Conservation (phyloP, 2,329 filamentous ascomycete genomes). For the Diaporthe vexans region DNA sequence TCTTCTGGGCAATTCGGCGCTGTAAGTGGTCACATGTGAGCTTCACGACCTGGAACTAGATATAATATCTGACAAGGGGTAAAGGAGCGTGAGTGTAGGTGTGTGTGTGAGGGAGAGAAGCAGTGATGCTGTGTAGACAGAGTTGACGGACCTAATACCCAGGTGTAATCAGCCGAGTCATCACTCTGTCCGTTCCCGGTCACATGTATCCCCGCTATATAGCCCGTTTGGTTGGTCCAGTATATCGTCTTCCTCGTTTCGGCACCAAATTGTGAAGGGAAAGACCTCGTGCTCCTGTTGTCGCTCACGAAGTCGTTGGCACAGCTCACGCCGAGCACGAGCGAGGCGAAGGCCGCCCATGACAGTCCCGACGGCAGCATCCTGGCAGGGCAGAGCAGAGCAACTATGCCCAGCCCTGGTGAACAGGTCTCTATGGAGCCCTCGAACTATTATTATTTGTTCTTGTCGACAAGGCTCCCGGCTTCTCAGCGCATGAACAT, state of each 20-base stretch:
- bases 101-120: not conserved
- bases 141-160: slow-evolving; percentile 28
- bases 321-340: slow-evolving; percentile 15
- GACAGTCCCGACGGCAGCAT: slow-evolving; percentile 20
- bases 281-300: not conserved
- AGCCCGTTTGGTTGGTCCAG: slow-evolving; percentile 14
- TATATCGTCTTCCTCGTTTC: slow-evolving; percentile 1
- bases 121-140: not conserved
- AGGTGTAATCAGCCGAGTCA: not conserved
- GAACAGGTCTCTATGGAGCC: not conserved
- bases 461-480: not conserved
- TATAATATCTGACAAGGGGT: not conserved
- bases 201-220: slow-evolving; percentile 31
- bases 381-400: not conserved
- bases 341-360: slow-evolving; percentile 15
- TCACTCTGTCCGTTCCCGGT: not conserved
- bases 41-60: not conserved
- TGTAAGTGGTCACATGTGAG: not conserved
- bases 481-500: slow-evolving; percentile 21
- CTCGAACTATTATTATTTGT: slow-evolving; percentile 3
- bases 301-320: slow-evolving; percentile 27
- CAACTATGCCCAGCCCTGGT: slow-evolving; percentile 13
- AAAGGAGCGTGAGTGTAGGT: no score
- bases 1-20: slow-evolving; percentile 18
- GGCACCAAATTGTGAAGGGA: slow-evolving; percentile 12